phyloP scores from a whole-genome alignment of 2,329 filamentous ascomycete genomes.

The Xylaria sp. region DNA sequence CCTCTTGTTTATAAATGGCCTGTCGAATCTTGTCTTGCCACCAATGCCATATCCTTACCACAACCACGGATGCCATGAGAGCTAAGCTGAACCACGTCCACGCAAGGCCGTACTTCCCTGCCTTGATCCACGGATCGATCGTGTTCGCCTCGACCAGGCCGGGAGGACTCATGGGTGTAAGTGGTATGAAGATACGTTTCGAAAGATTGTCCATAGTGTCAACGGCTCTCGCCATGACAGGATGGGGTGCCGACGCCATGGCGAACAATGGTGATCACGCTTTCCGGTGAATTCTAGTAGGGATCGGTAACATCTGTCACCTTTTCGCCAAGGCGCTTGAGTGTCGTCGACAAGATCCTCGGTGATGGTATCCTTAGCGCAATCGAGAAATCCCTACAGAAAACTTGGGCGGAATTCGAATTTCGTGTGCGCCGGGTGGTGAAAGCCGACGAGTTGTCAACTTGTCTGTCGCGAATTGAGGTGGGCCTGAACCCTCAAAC shows the following conservation, averaged over 20 bases:
- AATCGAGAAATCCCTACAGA: background rate
- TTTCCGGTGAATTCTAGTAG: conserved; percentile 7
- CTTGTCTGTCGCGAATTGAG: conserved; percentile 23
- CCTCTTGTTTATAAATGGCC: conserved; percentile 79
- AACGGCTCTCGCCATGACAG: conserved; percentile 34
- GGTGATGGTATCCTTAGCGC: conserved; percentile 1
- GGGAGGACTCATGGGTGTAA: conserved; percentile 54
- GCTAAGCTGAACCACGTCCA: conserved; percentile 85
- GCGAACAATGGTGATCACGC: conserved; percentile 10
- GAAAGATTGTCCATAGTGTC: conserved; percentile 36
- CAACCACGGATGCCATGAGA: conserved; percentile 60
- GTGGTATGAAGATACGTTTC: conserved; percentile 56
- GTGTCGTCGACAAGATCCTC: background rate
- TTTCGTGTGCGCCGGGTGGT: conserved; percentile 5
- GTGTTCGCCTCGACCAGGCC: conserved; percentile 58
- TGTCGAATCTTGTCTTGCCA: conserved; percentile 93
- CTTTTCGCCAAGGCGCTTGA: background rate
- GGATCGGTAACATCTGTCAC: conserved; percentile 10
- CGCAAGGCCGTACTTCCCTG: conserved; percentile 78
- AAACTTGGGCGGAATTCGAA: background rate
- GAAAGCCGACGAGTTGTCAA: conserved; percentile 14
- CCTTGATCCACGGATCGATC: conserved; percentile 72
- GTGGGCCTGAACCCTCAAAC: conserved; percentile 36
- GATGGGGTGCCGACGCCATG: conserved; percentile 39
- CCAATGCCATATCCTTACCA: conserved; percentile 75